Evolutionary conservation across 768 basidiomycete genomes (phyloP).

Genomic region (Russula compacta): DNA sequence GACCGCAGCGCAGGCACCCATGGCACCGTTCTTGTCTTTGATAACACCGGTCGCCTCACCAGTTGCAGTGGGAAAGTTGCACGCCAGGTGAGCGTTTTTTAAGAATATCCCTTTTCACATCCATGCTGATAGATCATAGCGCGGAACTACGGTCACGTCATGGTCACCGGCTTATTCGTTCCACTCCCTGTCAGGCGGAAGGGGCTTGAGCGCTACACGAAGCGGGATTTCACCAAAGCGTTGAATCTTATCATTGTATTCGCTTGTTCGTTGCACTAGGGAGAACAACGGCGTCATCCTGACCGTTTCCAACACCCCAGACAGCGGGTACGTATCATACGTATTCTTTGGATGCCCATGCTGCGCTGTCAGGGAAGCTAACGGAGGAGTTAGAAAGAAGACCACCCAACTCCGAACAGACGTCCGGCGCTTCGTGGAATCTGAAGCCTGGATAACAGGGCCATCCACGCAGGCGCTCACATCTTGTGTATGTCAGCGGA

Average conservation of each 20-base stretch:
- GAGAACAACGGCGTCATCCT: constrained; percentile 58
- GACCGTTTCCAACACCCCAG: constrained; percentile 56
- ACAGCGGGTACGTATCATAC: constrained; percentile 51
- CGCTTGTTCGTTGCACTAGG: constrained; percentile 66
- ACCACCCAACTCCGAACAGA: constrained; percentile 63
- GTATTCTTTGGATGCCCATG: not conserved
- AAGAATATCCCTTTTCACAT: not conserved
- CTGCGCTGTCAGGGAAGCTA: not conserved
- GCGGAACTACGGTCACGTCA: constrained; percentile 82
- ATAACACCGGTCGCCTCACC: constrained; percentile 50
- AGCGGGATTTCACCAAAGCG: constrained; percentile 84
- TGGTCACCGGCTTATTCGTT: constrained; percentile 61
- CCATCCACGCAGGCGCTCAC: constrained; percentile 13
- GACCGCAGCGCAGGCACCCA: constrained; percentile 59
- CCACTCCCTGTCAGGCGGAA: constrained; percentile 86
- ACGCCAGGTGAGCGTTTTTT: constrained; percentile 47
- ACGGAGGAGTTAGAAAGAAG: constrained; percentile 39
- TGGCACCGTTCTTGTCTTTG: constrained; percentile 70
- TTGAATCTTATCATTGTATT: constrained; percentile 75
- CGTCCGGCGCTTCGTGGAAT: constrained; percentile 44
- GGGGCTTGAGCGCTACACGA: constrained; percentile 80
- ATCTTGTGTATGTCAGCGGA: constrained; percentile 9
- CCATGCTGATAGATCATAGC: constrained; percentile 35
- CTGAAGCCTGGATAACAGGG: constrained; percentile 34
- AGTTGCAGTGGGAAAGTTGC: constrained; percentile 54